Base-by-base conservation (phyloP, 805 yeast species). In the Wickerhamiella alocasiicola region DNA sequence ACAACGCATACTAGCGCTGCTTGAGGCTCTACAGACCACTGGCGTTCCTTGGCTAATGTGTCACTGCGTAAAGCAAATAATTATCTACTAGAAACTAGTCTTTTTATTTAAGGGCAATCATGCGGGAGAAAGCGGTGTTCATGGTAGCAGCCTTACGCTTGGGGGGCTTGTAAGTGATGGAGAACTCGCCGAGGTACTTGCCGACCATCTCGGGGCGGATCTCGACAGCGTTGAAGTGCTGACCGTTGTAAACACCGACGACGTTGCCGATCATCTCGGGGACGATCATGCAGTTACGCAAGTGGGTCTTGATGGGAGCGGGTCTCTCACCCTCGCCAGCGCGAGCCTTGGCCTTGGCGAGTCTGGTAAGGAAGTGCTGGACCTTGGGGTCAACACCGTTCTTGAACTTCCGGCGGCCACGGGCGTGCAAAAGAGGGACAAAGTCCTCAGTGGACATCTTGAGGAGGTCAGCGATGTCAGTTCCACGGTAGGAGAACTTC, bases 241-340 rank as follows among this genome's bases (percentile, higher is more conserved):
- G 91, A 75, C 99, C 99, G 79, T 91, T 91, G 95, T 91, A 91
- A 61, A 91, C 81, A 74, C 96, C 96, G 60, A 91, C 78, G 56
- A 88, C 93, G 50, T 96, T 84, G 67, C 98, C 98, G 62, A 91
- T 85, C 98, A 91, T 91, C 78, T 91, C 99, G 72, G 99, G 99
- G 56, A 91, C 91, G 64, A 91, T 67, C 67, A 91, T 70, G 95
- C 87, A 84, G 81, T 87, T 87, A 81, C 98, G 88, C 69, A 91
- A 82, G 74, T 91, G 99, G 59, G 99, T 91, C 81, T 88, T 91
- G 72, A 91, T 97, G 55, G 75, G 71, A 58, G 88, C 78, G 68
- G 99, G 99, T 79, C 88, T 91, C 74, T 91, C 97, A 66, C 81
- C 81, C 62, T 74, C 77, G 23, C 55, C 62, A 47, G 59, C 55